Evolutionary conservation across 331 rosid species (phyloP).

Genomic region (Quercus tomentella): DNA sequence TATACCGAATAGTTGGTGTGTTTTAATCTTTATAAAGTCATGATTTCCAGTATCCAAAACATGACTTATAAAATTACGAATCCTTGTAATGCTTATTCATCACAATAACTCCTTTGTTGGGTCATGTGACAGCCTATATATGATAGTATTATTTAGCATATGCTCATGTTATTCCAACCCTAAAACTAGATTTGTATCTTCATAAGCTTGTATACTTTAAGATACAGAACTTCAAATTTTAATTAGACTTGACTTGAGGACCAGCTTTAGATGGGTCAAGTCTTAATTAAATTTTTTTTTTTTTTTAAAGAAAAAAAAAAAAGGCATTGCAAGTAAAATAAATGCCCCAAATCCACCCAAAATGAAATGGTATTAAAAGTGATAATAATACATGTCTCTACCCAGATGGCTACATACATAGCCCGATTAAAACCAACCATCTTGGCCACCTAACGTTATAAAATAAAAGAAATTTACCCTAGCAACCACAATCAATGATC

Average conservation of each 20-base stretch:
- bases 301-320: too few relatives aligned
- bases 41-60: neutral
- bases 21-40: neutral
- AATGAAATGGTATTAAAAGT: neutral
- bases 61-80: neutral
- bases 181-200: too few relatives aligned
- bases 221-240: too few relatives aligned
- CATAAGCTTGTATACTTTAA: too few relatives aligned
- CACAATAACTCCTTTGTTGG: neutral
- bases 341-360: neutral
- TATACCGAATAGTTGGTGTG: too few relatives aligned
- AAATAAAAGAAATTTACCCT: too few relatives aligned
- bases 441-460: neutral
- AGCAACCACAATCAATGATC: too few relatives aligned
- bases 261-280: too few relatives aligned
- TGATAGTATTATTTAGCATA: neutral
- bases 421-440: neutral
- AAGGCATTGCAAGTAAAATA: too few relatives aligned
- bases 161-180: slow-evolving; percentile 6
- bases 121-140: slow-evolving; percentile 18
- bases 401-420: neutral
- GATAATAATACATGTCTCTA: neutral
- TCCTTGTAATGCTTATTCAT: neutral
- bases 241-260: too few relatives aligned
- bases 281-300: too few relatives aligned